These are phyloP conservation scores for Sutorius eximius DNA, from an alignment of 1,284 basidiomycete genomes.

Conservation along the genomic window DNA sequence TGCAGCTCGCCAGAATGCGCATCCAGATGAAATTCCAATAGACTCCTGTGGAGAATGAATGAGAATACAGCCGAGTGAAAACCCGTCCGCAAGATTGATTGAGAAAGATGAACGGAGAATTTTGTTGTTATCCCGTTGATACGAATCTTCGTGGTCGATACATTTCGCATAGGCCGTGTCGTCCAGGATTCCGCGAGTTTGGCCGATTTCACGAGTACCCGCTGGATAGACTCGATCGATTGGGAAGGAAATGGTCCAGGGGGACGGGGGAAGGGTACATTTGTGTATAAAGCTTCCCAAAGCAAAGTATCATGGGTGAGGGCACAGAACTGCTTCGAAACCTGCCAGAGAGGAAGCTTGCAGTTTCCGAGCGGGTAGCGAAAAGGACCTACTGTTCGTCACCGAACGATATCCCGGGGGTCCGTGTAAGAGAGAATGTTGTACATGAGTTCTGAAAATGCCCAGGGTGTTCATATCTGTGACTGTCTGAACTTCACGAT, in stretches of 20 bases:
- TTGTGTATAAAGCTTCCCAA: conserved; percentile 1
- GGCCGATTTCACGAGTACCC: not conserved
- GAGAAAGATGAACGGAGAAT: not conserved
- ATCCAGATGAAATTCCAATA: not conserved
- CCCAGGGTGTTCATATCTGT: not conserved
- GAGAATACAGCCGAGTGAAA: not conserved
- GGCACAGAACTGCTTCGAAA: not conserved
- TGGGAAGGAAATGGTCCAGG: not conserved
- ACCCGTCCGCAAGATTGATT: no score
- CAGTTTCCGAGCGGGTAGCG: not conserved
- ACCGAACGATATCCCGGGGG: not conserved
- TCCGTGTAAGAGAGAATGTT: not conserved
- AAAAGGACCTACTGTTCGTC: not conserved
- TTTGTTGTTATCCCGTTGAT: rapidly evolving
- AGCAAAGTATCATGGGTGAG: not conserved
- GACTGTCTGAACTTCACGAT: not conserved
- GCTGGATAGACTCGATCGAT: not conserved
- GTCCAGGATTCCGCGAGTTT: conserved; percentile 7
- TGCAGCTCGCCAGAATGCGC: not conserved
- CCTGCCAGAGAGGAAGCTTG: not conserved
- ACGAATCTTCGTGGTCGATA: not conserved
- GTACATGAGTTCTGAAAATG: not conserved
- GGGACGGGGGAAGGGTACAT: not conserved
- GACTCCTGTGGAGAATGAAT: not conserved
- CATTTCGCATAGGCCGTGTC: not conserved